These are phyloP conservation scores for Aspergillus persii DNA, from an alignment of 2,329 filamentous ascomycete genomes.

Conservation along the genomic window DNA sequence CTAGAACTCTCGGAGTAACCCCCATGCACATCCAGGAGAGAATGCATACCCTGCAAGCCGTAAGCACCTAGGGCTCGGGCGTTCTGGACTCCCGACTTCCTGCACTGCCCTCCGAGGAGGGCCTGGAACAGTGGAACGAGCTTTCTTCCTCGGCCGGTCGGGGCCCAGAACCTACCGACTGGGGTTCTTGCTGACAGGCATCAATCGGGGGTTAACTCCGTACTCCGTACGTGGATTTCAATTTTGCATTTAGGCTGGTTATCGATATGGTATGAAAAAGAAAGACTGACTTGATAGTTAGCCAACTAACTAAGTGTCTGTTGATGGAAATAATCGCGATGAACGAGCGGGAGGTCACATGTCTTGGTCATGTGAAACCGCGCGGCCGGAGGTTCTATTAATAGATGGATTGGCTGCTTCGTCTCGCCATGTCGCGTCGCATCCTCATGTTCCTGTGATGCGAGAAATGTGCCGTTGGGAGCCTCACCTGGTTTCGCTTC, in stretches of 20 bases:
- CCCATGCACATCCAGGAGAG: too few species aligned
- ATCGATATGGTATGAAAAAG: too few species aligned
- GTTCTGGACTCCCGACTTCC: not conserved
- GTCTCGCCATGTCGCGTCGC: not conserved
- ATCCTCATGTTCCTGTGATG: not conserved
- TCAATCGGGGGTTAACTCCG: too few species aligned
- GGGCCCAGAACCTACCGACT: not conserved
- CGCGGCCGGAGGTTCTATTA: not conserved
- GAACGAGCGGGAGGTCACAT: not conserved
- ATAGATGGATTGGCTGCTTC: not conserved
- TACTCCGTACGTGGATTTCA: too few species aligned
- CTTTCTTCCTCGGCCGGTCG: not conserved
- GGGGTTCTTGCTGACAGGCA: not conserved
- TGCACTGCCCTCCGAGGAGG: conserved; percentile 2
- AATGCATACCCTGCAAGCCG: conserved; percentile 5
- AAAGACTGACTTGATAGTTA: too few species aligned
- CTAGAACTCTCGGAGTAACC: not conserved
- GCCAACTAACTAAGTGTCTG: too few species aligned
- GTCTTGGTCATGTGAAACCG: not conserved
- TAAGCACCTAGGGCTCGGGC: conserved; percentile 2
- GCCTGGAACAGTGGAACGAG: not conserved
- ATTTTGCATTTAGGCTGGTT: not conserved
- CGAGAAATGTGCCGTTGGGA: not conserved
- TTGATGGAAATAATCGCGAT: too few species aligned
- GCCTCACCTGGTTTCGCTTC: not conserved